Conservation (phyloP, 805 yeast genomes). For the Sungouiella thailandica region DNA sequence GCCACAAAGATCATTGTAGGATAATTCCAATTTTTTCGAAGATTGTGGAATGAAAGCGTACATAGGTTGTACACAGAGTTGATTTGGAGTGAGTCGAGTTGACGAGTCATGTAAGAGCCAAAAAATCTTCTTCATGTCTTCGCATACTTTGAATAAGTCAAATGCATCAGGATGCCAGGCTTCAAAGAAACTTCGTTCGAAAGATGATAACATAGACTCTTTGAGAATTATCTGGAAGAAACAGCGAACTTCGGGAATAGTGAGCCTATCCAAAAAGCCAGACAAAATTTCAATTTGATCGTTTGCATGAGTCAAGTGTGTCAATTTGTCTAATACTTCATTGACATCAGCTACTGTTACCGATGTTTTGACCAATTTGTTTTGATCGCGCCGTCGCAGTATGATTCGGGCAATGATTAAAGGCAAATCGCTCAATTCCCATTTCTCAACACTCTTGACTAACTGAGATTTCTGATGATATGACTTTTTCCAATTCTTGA, state of each 20-base stretch:
- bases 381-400: slow-evolving; percentile 48
- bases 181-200: slow-evolving; percentile 53
- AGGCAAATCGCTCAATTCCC: slow-evolving; percentile 33
- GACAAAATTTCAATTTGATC: slow-evolving; percentile 42
- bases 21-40: slow-evolving; percentile 49
- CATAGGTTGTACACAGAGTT: slow-evolving; percentile 40
- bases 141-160: slow-evolving; percentile 58
- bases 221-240: slow-evolving; percentile 63
- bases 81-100: slow-evolving; percentile 35
- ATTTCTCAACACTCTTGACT: slow-evolving; percentile 41
- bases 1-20: slow-evolving; percentile 48
- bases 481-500: slow-evolving; percentile 32
- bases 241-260: slow-evolving; percentile 61
- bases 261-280: slow-evolving; percentile 49
- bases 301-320: slow-evolving; percentile 19
- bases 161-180: slow-evolving; percentile 80
- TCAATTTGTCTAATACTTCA: slow-evolving; percentile 23
- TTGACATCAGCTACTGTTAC: slow-evolving; percentile 29
- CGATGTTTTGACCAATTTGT: slow-evolving; percentile 23
- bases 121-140: slow-evolving; percentile 57
- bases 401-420: slow-evolving; percentile 46
- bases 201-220: slow-evolving; percentile 52
- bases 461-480: slow-evolving; percentile 28
- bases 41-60: slow-evolving; percentile 74
- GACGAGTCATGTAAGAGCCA: slow-evolving; percentile 47